Conservation (phyloP, 2,329 filamentous ascomycete species). For the Arthroderma sp. region DNA sequence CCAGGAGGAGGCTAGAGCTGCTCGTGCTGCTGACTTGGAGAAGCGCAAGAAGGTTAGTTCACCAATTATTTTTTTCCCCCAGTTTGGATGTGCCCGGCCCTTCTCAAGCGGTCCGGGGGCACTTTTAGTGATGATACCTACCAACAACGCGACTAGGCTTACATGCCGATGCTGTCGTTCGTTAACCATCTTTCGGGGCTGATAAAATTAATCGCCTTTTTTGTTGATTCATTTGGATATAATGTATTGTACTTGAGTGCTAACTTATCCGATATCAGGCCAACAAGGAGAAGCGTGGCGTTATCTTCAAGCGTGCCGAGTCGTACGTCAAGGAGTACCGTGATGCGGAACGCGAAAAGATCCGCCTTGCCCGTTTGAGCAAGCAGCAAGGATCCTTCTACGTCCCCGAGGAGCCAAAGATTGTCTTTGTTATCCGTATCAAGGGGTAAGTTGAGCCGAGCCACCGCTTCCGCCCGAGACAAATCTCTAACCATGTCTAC, state of each 20-base stretch:
- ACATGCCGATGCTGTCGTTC: slow-evolving; percentile 81
- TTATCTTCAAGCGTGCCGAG: slow-evolving; percentile 99
- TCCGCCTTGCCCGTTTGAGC: slow-evolving; percentile 77
- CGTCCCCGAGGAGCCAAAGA: slow-evolving; percentile 85
- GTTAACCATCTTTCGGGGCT: slow-evolving; percentile 55
- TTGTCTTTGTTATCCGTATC: slow-evolving; percentile 97
- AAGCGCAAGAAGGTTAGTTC: slow-evolving; percentile 80
- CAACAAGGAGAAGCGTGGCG: slow-evolving; percentile 96
- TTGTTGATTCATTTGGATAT: background rate
- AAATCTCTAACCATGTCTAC: slow-evolving; percentile 2
- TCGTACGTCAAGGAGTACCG: slow-evolving; percentile 99
- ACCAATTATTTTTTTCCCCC: background rate
- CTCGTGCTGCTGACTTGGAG: slow-evolving; percentile 63
- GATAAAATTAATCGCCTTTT: slow-evolving; percentile 34
- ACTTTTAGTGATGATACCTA: slow-evolving; percentile 70
- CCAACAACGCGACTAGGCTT: slow-evolving; percentile 82
- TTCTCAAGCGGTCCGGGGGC: slow-evolving; percentile 10
- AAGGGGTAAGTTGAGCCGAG: slow-evolving; percentile 56
- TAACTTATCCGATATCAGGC: slow-evolving; percentile 45
- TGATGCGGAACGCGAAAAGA: slow-evolving; percentile 94
- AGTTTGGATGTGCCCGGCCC: slow-evolving; percentile 6
- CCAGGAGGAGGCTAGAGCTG: slow-evolving; percentile 97
- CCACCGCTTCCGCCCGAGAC: background rate
- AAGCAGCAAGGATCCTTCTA: slow-evolving; percentile 90
- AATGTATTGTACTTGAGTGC: slow-evolving; percentile 10